Percentiles rank a stretch among this genome's conserved stretches.
Conservation (phyloP, 208 protist genomes). For the Leishmania braziliensis region DNA sequence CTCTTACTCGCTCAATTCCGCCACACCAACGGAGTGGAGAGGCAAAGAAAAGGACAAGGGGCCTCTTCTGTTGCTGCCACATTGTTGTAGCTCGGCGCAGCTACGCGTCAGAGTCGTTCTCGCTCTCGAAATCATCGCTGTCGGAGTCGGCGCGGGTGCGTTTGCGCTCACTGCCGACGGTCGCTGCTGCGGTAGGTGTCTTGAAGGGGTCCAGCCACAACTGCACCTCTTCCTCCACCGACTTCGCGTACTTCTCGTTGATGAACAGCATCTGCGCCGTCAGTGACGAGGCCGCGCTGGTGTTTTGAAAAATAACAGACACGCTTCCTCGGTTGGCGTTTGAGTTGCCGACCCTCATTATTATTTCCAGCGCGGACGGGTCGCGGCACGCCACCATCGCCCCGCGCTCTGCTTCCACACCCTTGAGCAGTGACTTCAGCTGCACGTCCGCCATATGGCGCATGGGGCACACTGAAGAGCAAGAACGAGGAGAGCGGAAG, state of each 20-base stretch:
- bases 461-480: not conserved
- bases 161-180: slow-evolving; percentile 14
- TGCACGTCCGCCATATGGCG: slow-evolving; percentile 13
- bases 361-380: slow-evolving; percentile 35
- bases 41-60: not conserved
- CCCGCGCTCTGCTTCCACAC: slow-evolving; percentile 31
- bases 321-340: slow-evolving; percentile 25
- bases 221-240: slow-evolving; percentile 32
- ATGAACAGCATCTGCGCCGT: slow-evolving; percentile 30
- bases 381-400: slow-evolving; percentile 38
- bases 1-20: not conserved
- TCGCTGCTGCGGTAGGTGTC: not conserved
- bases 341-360: slow-evolving; percentile 31
- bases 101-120: slow-evolving; percentile 9
- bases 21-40: not conserved
- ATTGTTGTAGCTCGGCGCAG: not conserved
- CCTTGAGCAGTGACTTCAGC: slow-evolving; percentile 16
- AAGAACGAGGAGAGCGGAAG: not conserved
- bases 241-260: slow-evolving; percentile 5
- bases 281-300: not conserved
- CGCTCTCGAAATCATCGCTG: slow-evolving; percentile 19
- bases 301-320: slow-evolving; percentile 28
- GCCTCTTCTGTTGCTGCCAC: not conserved
- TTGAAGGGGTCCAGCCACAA: slow-evolving; percentile 35
- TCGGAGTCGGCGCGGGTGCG: slow-evolving; percentile 15